Percentiles rank a stretch among this genome's conserved stretches.
Conservation (phyloP, 1,139 yeast genomes). For the Pneumocystis wakefieldiae region DNA sequence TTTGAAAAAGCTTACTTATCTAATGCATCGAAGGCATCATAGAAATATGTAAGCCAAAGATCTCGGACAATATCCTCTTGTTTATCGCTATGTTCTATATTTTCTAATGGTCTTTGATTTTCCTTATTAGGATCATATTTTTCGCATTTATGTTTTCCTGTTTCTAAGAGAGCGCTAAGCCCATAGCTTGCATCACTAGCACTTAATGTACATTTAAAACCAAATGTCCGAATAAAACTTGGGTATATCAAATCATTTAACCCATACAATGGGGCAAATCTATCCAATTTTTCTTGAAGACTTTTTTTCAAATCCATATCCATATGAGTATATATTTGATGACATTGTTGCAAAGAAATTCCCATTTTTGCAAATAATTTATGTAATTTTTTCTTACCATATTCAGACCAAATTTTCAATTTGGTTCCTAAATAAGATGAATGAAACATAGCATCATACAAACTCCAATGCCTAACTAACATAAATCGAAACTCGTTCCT, state of each 20-base stretch:
- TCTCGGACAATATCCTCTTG: constrained; percentile 24
- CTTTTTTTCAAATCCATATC: constrained; percentile 65
- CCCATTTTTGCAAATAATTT: constrained; percentile 96
- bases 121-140: constrained; percentile 7
- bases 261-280: constrained; percentile 61
- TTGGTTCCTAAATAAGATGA: constrained; percentile 83
- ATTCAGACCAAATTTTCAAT: constrained; percentile 77
- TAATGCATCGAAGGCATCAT: constrained; percentile 92
- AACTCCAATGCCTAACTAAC: constrained; percentile 79
- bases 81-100: background rate
- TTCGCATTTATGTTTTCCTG: constrained; percentile 17
- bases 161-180: constrained; percentile 65
- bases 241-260: constrained; percentile 70
- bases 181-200: constrained; percentile 93
- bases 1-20: constrained; percentile 25
- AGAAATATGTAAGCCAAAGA: constrained; percentile 76
- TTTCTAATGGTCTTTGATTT: background rate
- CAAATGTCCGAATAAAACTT: constrained; percentile 75
- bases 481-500: constrained; percentile 81
- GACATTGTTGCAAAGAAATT: constrained; percentile 70
- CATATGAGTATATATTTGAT: constrained; percentile 87
- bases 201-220: constrained; percentile 71
- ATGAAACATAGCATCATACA: constrained; percentile 79
- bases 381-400: constrained; percentile 72
- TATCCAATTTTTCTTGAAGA: constrained; percentile 51